These are phyloP conservation scores for Podila epicladia DNA, from an alignment of 192 early-diverging fungal genomes.

Conservation along the genomic window DNA sequence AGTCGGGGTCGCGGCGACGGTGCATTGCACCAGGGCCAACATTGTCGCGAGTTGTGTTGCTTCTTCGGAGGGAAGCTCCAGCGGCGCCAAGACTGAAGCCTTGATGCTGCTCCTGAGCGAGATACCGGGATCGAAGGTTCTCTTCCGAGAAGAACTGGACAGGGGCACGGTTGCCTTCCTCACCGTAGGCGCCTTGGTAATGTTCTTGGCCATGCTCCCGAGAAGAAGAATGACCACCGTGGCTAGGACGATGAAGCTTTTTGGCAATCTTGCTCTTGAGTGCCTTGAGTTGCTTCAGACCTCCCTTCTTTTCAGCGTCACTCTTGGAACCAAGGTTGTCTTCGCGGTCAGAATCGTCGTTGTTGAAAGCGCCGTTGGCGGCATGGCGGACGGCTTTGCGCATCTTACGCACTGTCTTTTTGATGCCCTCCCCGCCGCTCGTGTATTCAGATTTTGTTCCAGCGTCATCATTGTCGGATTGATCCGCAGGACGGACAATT, in stretches of 20 bases:
- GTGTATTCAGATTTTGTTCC: conserved; percentile 45
- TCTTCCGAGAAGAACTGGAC: conserved; percentile 53
- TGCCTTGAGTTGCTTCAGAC: conserved; percentile 47
- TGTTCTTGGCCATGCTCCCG: conserved; percentile 3
- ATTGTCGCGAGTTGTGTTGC: conserved; percentile 42
- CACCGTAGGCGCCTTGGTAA: conserved; percentile 1
- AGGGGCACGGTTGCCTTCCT: conserved; percentile 17
- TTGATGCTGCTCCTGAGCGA: conserved; percentile 33
- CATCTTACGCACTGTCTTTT: conserved; percentile 42
- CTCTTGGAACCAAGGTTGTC: conserved; percentile 43
- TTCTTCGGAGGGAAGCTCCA: conserved; percentile 39
- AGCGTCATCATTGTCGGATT: conserved; percentile 47
- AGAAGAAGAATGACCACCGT: conserved; percentile 21
- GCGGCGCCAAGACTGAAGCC: conserved; percentile 38
- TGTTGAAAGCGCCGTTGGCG: conserved; percentile 38
- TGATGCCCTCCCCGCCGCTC: conserved; percentile 48
- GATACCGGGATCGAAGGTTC: conserved; percentile 41
- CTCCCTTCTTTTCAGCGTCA: conserved; percentile 51
- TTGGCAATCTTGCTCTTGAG: conserved; percentile 49
- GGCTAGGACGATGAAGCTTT: conserved; percentile 38
- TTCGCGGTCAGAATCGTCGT: conserved; percentile 48
- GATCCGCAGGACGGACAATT: conserved; percentile 46
- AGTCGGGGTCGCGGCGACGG: conserved; percentile 4
- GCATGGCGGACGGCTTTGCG: conserved; percentile 39
- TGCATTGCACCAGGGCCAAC: not conserved